Evolutionary conservation across 768 basidiomycete genomes (phyloP).

Genomic region (Panaeolus papilionaceus): DNA sequence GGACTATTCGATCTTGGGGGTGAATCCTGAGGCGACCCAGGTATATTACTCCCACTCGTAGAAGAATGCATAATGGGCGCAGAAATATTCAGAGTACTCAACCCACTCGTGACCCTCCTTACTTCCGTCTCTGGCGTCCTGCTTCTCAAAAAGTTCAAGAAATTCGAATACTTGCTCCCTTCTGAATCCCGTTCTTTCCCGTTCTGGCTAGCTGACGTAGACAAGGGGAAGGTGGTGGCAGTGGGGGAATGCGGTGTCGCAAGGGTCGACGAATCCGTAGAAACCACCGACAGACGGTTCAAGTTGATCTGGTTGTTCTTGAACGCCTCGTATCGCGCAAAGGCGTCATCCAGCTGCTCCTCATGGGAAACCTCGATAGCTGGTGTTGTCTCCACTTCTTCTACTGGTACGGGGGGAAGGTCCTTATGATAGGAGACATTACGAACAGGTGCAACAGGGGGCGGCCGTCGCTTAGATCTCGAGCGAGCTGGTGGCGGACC

Average conservation of each 20-base stretch:
- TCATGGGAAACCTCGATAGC: constrained; percentile 41
- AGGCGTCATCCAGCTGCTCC: constrained; percentile 77
- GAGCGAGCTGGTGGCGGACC: constrained; percentile 52
- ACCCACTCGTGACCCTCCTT: constrained; percentile 45
- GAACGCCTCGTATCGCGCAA: constrained; percentile 88
- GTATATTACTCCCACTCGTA: constrained; percentile 27
- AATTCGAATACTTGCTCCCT: constrained; percentile 50
- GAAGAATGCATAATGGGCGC: constrained; percentile 58
- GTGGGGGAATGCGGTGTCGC: constrained; percentile 48
- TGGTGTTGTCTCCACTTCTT: constrained; percentile 12
- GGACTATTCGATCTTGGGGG: constrained; percentile 56
- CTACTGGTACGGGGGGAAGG: constrained; percentile 57
- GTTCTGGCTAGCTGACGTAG: constrained; percentile 24
- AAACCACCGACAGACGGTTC: constrained; percentile 70
- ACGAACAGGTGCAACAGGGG: constrained; percentile 53
- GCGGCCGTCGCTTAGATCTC: constrained; percentile 48
- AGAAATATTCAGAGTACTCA: constrained; percentile 62
- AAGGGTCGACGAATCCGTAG: constrained; percentile 45
- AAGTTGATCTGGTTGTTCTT: constrained; percentile 55
- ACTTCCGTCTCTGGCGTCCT: constrained; percentile 51
- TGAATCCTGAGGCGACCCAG: constrained; percentile 31
- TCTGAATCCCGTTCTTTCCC: constrained; percentile 18
- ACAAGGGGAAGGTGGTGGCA: constrained; percentile 36
- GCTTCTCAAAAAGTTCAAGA: constrained; percentile 70
- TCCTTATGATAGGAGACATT: constrained; percentile 42